A percentile compares a stretch with the other conserved stretches of the same genome.
Evolutionary conservation across 441 rosid species (phyloP).

Genomic region (Pelargonium myrrhifolium): DNA sequence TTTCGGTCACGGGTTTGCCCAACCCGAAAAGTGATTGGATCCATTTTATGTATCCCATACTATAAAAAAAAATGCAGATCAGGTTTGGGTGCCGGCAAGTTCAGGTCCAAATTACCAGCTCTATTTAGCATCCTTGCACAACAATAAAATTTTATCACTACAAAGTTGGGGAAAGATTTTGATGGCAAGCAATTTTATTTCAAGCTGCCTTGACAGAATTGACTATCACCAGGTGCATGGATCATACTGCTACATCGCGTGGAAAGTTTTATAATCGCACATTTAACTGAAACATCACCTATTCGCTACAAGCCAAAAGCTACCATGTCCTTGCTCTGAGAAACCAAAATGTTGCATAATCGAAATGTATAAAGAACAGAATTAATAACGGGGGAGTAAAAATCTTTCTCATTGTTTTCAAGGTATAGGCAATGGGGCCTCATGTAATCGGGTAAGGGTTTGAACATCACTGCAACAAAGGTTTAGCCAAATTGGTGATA

Average conservation of each 20-base stretch:
- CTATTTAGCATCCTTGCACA: neutral
- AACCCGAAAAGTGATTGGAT: no score
- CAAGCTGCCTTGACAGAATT: neutral
- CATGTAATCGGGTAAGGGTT: conserved; percentile 14
- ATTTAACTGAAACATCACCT: conserved; percentile 13
- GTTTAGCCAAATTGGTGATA: conserved; percentile 9
- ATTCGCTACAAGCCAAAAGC: conserved; percentile 13
- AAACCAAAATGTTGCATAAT: conserved; percentile 25
- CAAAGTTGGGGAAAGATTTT: neutral
- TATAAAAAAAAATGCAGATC: no score
- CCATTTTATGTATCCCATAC: no score
- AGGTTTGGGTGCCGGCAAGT: no score
- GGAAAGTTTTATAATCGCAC: conserved; percentile 6
- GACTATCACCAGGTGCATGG: neutral
- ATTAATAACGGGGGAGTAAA: conserved; percentile 14
- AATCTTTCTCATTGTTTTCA: conserved; percentile 22
- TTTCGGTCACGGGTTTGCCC: no score
- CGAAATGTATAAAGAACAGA: conserved; percentile 13
- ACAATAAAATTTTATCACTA: neutral
- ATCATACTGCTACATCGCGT: conserved; percentile 8
- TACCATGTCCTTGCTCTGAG: conserved; percentile 20
- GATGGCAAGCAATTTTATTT: conserved; percentile 11
- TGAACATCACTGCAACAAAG: conserved; percentile 8
- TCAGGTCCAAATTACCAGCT: no score
- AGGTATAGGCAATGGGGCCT: conserved; percentile 19